These are phyloP conservation scores for Rhizopogon roseolus DNA, from an alignment of 768 basidiomycete species.

Conservation along the genomic window DNA sequence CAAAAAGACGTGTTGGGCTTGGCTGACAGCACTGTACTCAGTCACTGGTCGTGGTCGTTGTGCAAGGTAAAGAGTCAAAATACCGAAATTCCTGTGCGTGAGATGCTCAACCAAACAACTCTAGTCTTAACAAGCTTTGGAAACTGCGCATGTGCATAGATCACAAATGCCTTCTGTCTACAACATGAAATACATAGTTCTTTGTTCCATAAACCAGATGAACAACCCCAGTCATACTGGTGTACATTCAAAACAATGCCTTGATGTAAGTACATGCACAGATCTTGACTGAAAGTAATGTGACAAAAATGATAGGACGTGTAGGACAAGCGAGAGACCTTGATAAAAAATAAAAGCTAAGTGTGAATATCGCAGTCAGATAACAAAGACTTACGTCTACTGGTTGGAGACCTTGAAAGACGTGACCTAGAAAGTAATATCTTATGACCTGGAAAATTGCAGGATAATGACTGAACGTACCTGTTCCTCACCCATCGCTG, in stretches of 20 bases:
- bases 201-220: background rate
- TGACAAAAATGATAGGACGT: constrained; percentile 3
- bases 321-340: constrained; percentile 2
- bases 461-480: constrained; percentile 13
- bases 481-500: constrained; percentile 92
- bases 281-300: constrained; percentile 1
- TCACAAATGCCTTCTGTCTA: constrained; percentile 1
- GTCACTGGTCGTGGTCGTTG: background rate
- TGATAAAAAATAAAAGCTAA: background rate
- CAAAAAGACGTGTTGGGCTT: background rate
- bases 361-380: background rate
- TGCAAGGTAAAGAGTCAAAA: background rate
- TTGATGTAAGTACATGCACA: constrained; percentile 1
- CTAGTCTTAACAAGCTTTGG: too few species aligned
- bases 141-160: background rate
- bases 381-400: background rate
- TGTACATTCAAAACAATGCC: constrained; percentile 1
- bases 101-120: constrained; percentile 1
- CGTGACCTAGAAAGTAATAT: background rate
- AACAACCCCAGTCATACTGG: background rate
- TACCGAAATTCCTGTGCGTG: background rate
- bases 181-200: constrained; percentile 3
- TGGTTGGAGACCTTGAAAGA: background rate
- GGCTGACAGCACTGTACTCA: background rate
- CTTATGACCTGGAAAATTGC: background rate